These are phyloP conservation scores for Astrothelium subdiscretum DNA, from an alignment of 495 filamentous ascomycete species.

Conservation along the genomic window DNA sequence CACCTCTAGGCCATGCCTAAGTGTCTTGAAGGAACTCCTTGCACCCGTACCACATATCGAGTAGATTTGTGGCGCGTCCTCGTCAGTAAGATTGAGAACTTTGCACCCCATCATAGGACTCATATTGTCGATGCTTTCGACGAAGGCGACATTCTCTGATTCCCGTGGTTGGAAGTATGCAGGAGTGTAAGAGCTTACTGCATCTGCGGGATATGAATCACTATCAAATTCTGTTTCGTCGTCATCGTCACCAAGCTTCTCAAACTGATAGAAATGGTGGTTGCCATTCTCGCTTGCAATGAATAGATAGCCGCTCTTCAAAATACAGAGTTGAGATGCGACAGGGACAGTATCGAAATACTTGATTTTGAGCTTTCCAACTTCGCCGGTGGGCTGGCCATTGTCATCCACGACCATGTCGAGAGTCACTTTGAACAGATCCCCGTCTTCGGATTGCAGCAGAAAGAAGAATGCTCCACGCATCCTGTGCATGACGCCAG, in stretches of 20 bases:
- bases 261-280: conserved; percentile 92
- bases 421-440: conserved; percentile 91
- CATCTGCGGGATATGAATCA: conserved; percentile 67
- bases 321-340: conserved; percentile 72
- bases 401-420: conserved; percentile 78
- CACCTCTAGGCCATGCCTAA: conserved; percentile 87
- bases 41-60: conserved; percentile 79
- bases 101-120: conserved; percentile 87
- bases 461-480: conserved; percentile 97
- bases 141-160: conserved; percentile 69
- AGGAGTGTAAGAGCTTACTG: conserved; percentile 53
- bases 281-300: conserved; percentile 87
- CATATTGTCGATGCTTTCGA: conserved; percentile 78
- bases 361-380: conserved; percentile 78
- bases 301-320: conserved; percentile 94
- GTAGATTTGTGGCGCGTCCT: conserved; percentile 95
- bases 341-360: conserved; percentile 95
- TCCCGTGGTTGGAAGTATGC: conserved; percentile 74
- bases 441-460: conserved; percentile 88
- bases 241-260: conserved; percentile 93
- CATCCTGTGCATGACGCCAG: conserved; percentile 94
- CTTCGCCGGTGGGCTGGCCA: conserved; percentile 66
- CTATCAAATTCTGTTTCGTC: conserved; percentile 56
- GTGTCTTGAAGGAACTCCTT: conserved; percentile 74
- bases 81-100: conserved; percentile 73